Evolutionary conservation across 306 rosid species (phyloP).

Genomic region (Trifolium repens): DNA sequence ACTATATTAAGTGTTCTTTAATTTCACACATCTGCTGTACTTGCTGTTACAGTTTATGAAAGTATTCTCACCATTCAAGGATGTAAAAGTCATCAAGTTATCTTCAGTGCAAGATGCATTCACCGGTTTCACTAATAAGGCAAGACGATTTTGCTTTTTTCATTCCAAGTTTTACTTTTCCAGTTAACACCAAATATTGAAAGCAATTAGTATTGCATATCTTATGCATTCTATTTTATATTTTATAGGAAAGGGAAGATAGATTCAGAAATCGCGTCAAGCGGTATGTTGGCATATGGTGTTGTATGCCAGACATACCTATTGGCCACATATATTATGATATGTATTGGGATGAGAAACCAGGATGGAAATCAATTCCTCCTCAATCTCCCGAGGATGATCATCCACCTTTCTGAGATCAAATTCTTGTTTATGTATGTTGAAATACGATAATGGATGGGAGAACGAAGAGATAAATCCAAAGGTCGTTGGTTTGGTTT

Average conservation of each 20-base stretch:
- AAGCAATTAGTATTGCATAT: not conserved
- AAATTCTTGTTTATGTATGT: slow-evolving; percentile 17
- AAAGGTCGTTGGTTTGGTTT: slow-evolving; percentile 39
- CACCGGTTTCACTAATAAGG: slow-evolving; percentile 76
- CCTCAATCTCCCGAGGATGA: slow-evolving; percentile 82
- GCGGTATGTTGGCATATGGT: slow-evolving; percentile 89
- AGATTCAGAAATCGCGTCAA: slow-evolving; percentile 76
- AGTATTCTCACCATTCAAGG: slow-evolving; percentile 82
- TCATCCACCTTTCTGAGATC: slow-evolving; percentile 75
- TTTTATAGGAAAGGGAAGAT: slow-evolving; percentile 66
- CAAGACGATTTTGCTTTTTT: slow-evolving; percentile 36
- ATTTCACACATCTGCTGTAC: slow-evolving; percentile 22
- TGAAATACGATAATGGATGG: not conserved
- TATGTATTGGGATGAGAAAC: slow-evolving; percentile 98
- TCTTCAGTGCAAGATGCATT: slow-evolving; percentile 88
- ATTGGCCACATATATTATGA: slow-evolving; percentile 92
- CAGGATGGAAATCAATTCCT: slow-evolving; percentile 83
- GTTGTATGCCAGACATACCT: slow-evolving; percentile 65
- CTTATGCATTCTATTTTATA: slow-evolving; percentile 19
- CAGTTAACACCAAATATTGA: slow-evolving; percentile 13
- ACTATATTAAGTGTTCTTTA: not conserved
- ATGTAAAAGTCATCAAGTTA: slow-evolving; percentile 83
- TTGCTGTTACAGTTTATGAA: slow-evolving; percentile 61
- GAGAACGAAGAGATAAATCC: slow-evolving; percentile 21
- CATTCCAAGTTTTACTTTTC: slow-evolving; percentile 1